phyloP scores from a whole-genome alignment of 352 stramenopile species.

The Globisporangium polare region DNA sequence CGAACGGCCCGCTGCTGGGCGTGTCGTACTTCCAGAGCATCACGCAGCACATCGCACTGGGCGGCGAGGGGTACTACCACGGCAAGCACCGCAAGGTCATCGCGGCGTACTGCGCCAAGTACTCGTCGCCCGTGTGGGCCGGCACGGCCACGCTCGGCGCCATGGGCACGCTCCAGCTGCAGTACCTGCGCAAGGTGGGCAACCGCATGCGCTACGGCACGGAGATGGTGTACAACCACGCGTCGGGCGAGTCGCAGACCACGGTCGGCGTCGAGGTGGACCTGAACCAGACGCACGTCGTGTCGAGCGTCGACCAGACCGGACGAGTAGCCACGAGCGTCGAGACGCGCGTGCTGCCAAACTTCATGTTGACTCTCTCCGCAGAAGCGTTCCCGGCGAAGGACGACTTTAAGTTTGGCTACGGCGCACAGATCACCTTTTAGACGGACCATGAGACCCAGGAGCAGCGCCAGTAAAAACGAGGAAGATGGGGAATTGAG shows the following conservation, averaged over 20 bases:
- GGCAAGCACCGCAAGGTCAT: slow-evolving; percentile 87
- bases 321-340: slow-evolving; percentile 82
- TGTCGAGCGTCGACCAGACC: slow-evolving; percentile 80
- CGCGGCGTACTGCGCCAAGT: slow-evolving; percentile 81
- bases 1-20: slow-evolving; percentile 81
- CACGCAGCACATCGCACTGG: slow-evolving; percentile 71
- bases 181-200: slow-evolving; percentile 85
- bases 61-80: slow-evolving; percentile 87
- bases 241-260: slow-evolving; percentile 75
- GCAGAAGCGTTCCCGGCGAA: slow-evolving; percentile 82
- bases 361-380: slow-evolving; percentile 83
- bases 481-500: not conserved
- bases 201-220: slow-evolving; percentile 79
- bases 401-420: slow-evolving; percentile 91
- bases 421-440: slow-evolving; percentile 87
- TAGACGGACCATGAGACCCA: too few relatives aligned
- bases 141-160: slow-evolving; percentile 70
- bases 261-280: slow-evolving; percentile 83
- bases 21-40: slow-evolving; percentile 88
- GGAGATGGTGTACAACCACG: slow-evolving; percentile 86
- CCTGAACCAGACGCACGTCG: slow-evolving; percentile 78
- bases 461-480: too few relatives aligned
- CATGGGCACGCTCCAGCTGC: slow-evolving; percentile 80
- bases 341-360: slow-evolving; percentile 79
- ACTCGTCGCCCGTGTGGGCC: slow-evolving; percentile 62